Evolutionary conservation across 441 rosid genomes (phyloP).

Genomic region (Gossypium schwendimanii): DNA sequence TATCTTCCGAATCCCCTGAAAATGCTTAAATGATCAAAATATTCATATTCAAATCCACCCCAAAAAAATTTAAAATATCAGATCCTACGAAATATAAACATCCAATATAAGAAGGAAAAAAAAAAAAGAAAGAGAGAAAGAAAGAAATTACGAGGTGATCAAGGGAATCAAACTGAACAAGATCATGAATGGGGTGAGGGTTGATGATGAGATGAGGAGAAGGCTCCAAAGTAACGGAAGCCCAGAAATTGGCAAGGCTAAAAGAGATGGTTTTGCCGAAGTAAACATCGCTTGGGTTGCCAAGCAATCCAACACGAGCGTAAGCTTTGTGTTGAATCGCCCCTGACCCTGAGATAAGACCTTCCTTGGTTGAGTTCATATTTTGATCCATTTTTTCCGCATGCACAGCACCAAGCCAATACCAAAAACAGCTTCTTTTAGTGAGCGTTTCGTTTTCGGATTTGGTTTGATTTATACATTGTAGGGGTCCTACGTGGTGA

Average conservation of each 20-base stretch:
- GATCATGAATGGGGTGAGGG: conserved; percentile 79
- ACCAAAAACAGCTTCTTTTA: neutral
- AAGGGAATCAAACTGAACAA: conserved; percentile 57
- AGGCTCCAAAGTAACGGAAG: conserved; percentile 55
- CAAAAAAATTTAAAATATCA: neutral
- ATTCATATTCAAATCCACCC: neutral
- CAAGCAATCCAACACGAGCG: conserved; percentile 66
- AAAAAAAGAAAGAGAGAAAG: neutral
- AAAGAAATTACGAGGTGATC: conserved; percentile 47
- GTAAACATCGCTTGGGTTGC: conserved; percentile 88
- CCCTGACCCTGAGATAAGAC: neutral
- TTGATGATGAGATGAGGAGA: conserved; percentile 54
- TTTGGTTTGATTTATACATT: neutral
- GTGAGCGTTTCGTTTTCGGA: neutral
- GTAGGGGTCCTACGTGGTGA: neutral
- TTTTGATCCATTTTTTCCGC: neutral
- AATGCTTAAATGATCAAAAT: neutral
- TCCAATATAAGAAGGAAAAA: neutral
- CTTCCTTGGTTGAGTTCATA: neutral
- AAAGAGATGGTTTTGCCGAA: conserved; percentile 70
- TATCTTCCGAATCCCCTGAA: neutral
- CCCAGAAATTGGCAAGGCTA: conserved; percentile 73
- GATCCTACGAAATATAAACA: neutral
- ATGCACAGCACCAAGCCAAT: neutral
- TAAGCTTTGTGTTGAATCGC: conserved; percentile 52